Evolutionary conservation across 2,329 filamentous ascomycete genomes (phyloP).

Genomic region (Colletotrichum salicis): DNA sequence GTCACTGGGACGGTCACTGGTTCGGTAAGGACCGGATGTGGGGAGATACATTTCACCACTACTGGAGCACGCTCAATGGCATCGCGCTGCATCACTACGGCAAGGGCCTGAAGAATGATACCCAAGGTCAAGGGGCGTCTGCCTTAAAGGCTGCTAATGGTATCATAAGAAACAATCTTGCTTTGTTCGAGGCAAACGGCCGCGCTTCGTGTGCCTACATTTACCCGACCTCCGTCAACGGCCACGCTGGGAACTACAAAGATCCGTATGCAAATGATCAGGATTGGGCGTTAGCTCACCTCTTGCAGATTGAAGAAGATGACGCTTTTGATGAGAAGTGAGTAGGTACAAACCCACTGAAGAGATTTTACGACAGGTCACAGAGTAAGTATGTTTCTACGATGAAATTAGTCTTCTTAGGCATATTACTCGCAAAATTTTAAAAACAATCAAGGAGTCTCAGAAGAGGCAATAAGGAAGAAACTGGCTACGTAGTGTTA

Average conservation of each 20-base stretch:
- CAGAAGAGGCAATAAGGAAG: no score
- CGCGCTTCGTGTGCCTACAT: conserved; percentile 32
- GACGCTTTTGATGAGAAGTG: background rate
- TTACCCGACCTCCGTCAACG: conserved; percentile 32
- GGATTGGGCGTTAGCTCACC: conserved; percentile 30
- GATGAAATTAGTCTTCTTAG: no score
- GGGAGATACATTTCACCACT: conserved; percentile 34
- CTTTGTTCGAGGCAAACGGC: conserved; percentile 25
- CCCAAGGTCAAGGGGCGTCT: no score
- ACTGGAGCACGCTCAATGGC: conserved; percentile 34
- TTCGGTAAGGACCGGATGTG: conserved; percentile 34
- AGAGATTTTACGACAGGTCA: no score
- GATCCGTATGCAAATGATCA: conserved; percentile 34
- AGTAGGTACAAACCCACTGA: no score
- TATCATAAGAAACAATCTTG: conserved; percentile 22
- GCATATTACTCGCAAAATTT: no score
- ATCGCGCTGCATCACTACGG: conserved; percentile 28
- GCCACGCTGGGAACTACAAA: conserved; percentile 20
- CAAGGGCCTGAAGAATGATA: conserved; percentile 7
- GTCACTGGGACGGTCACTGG: conserved; percentile 35
- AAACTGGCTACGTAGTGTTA: no score
- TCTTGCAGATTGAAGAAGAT: conserved; percentile 29
- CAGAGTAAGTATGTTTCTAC: no score
- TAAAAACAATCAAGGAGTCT: no score
- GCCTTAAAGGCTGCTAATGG: conserved; percentile 4